Evolutionary conservation across 2,329 filamentous ascomycete genomes (phyloP), one percentile per base, ranked within the genome.

Genomic region (Botrytis aclada): DNA sequence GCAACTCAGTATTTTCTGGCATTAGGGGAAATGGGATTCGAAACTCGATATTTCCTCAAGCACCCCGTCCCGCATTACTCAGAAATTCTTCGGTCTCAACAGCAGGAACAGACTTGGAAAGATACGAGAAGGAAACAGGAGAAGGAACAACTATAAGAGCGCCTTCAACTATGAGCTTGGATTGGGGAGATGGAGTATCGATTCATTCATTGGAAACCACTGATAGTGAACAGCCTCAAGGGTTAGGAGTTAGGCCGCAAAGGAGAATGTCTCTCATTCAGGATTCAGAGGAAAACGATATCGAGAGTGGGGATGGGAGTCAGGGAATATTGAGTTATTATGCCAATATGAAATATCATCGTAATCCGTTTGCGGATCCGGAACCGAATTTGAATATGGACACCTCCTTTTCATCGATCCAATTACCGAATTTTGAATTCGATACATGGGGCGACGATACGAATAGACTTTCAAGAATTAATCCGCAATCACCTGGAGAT

Each of bases 121-220:
- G 34, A 45, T 32, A 65, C 34, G 9, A 25, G 37, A 32, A 22
- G 43, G 63, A 37, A 47, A 25, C 22, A 43, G 20, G 29, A 65
- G 51, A 56, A 32, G 51, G 51, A 56, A 14, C 14, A 54, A 51
- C 29, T 18, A 8, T 51, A 16, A 25, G 63, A 16, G 29, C 43
- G 32, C 29, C 43, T 34, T 65, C 63, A 18, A 37, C 63, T 2
- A n/a, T 51, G 25, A 65, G 63, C 45, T 65, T 43, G 16, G 63
- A 43, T 3, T 65, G 63, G 63, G 63, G 43, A 20, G 63, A 65
- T 51, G 63, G 63, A 34, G 22, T 51, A 34, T 65, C 63, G 22
- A 65, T 65, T n/a, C 63, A 80, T 86, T 85, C 77, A 81, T 72
- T 65, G 75, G 73, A 69, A 34, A 25, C 72, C 63, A 29, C 72